These are phyloP conservation scores for Diutina pseudorugosa DNA, from an alignment of 1,139 yeast genomes.

Conservation along the genomic window DNA sequence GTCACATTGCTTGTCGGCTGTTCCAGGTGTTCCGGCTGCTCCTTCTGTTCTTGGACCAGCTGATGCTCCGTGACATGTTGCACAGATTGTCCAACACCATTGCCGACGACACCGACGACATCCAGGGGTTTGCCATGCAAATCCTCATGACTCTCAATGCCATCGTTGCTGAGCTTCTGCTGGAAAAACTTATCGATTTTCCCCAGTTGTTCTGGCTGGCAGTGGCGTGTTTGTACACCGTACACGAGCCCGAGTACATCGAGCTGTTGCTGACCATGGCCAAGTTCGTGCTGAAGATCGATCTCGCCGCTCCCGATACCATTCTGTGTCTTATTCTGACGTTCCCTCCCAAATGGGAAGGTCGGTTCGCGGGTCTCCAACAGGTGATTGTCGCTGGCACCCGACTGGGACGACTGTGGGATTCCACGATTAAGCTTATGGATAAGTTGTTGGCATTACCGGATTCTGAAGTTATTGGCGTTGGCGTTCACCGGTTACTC, in stretches of 20 bases:
- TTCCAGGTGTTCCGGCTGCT: slow-evolving; percentile 85
- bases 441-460: slow-evolving; percentile 58
- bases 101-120: slow-evolving; percentile 77
- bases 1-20: slow-evolving; percentile 94
- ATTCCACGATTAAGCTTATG: slow-evolving; percentile 59
- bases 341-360: slow-evolving; percentile 95
- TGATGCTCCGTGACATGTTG: slow-evolving; percentile 87
- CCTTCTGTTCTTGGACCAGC: slow-evolving; percentile 66
- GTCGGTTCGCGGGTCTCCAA: slow-evolving; percentile 82
- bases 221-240: slow-evolving; percentile 81
- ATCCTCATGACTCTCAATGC: slow-evolving; percentile 92
- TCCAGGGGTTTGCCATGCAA: slow-evolving; percentile 96
- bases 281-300: slow-evolving; percentile 77
- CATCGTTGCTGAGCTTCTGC: slow-evolving; percentile 70
- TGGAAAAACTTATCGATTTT: slow-evolving; percentile 68
- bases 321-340: slow-evolving; percentile 73
- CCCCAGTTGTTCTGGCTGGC: slow-evolving; percentile 96
- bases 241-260: slow-evolving; percentile 87
- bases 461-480: slow-evolving; percentile 71
- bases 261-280: slow-evolving; percentile 76
- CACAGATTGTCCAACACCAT: slow-evolving; percentile 88
- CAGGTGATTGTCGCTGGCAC: slow-evolving; percentile 69
- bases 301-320: slow-evolving; percentile 74
- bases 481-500: slow-evolving; percentile 55
- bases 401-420: slow-evolving; percentile 71